Percentiles rank a stretch among this genome's conserved stretches.
Evolutionary conservation across 2,329 filamentous ascomycete genomes (phyloP).

Genomic region (Ophiocordyceps polyrhachis-furcata): DNA sequence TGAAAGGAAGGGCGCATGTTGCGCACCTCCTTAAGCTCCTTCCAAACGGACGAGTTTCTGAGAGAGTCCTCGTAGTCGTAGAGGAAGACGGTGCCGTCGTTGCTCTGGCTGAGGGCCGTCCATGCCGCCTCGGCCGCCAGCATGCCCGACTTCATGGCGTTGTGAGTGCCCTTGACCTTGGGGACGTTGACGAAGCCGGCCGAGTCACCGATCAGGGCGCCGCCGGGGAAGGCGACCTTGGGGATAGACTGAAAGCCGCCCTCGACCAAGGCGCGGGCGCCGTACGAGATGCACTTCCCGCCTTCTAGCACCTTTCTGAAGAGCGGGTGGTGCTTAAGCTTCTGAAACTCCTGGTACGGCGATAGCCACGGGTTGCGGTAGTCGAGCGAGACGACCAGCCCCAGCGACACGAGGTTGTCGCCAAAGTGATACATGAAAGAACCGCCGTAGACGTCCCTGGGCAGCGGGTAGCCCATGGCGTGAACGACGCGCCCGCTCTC

Average conservation of each 20-base stretch:
- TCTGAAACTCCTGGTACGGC: conserved; percentile 92
- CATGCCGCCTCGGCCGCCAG: conserved; percentile 83
- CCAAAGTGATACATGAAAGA: conserved; percentile 99
- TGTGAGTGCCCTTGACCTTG: conserved; percentile 97
- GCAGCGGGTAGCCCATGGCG: conserved; percentile 81
- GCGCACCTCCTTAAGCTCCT: conserved; percentile 81
- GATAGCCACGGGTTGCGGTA: conserved; percentile 95
- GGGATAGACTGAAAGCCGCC: conserved; percentile 96
- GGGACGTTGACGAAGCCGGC: conserved; percentile 95
- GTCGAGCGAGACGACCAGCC: conserved; percentile 82
- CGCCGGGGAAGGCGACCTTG: conserved; percentile 89
- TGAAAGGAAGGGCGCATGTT: conserved; percentile 98
- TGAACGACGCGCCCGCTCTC: conserved; percentile 70
- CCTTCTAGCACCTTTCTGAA: conserved; percentile 79
- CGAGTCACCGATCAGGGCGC: conserved; percentile 87
- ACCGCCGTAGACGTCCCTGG: conserved; percentile 80
- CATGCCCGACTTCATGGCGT: conserved; percentile 95
- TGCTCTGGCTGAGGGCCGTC: conserved; percentile 42
- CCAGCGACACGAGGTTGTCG: conserved; percentile 85
- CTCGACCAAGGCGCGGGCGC: conserved; percentile 76
- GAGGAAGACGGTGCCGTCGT: conserved; percentile 63
- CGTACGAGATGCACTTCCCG: conserved; percentile 94
- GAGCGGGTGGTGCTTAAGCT: conserved; percentile 93
- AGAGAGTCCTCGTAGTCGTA: conserved; percentile 88
- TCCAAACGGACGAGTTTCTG: conserved; percentile 76